These are phyloP conservation scores for Pseudogymnoascus pannorum DNA, from an alignment of 2,329 filamentous ascomycete genomes.

Conservation along the genomic window DNA sequence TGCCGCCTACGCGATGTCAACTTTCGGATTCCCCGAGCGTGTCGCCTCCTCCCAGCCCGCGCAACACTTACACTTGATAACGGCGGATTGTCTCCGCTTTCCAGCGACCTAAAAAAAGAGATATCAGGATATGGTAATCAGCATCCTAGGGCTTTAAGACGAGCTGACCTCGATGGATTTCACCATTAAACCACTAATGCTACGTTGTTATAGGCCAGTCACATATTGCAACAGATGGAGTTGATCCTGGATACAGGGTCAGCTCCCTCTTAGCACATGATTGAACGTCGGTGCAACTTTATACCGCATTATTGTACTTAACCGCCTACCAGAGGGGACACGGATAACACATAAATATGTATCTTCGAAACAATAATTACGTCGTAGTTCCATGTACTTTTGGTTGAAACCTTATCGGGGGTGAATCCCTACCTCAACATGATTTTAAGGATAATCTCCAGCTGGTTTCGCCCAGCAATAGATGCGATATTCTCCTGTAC, in stretches of 20 bases:
- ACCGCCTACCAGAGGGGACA: neutral
- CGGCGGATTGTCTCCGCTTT: no score
- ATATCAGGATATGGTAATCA: no score
- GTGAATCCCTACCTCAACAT: neutral
- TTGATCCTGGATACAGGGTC: no score
- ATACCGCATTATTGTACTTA: neutral
- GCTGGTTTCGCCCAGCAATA: constrained; percentile 22
- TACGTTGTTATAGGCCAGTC: no score
- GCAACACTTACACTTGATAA: no score
- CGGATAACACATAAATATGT: neutral
- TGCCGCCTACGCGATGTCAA: neutral
- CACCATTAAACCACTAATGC: no score
- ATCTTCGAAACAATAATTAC: neutral
- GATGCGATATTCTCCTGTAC: constrained; percentile 31
- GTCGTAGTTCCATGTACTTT: neutral
- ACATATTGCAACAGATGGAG: no score
- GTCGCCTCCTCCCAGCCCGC: neutral
- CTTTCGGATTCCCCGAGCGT: neutral
- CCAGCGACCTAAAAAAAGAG: no score
- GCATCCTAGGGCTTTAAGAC: no score
- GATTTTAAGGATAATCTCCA: neutral
- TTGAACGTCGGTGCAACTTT: neutral
- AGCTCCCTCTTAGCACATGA: neutral
- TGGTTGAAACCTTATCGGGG: neutral
- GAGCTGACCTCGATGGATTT: no score